Evolutionary conservation across 2,329 filamentous ascomycete genomes (phyloP), one percentile per base, ranked within the genome.

Genomic region (Penicillium janthinellum): DNA sequence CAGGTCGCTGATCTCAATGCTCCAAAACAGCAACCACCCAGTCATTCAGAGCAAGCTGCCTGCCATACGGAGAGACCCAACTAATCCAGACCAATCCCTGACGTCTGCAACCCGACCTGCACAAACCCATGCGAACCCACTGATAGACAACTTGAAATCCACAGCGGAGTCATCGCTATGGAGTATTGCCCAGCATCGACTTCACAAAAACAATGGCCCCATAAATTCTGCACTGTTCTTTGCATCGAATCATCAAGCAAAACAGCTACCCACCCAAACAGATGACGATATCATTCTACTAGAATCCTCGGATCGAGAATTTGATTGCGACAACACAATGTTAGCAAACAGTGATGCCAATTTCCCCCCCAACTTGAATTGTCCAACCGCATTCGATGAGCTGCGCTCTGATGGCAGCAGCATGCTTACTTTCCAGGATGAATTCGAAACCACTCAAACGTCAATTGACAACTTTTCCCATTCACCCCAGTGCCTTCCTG

Each of bases 1-100:
- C 1, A 77, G 74, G 60, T 72, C 75, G 5, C 61, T 78, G 28
- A 59, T 65, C 4, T 71, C 68, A 1, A 68, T 78, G 48, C 42
- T 78, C 12, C 63, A 67, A 14, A 62, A 56, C 15, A 66, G 66
- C n/a, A 50, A 58, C 0, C 65, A 67, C 10, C 37, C 54, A n/a
- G 34, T 10, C 1, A 45, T 69, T 2, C 62, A 60, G 50, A 45
- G 60, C 17, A 70, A 65, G 47, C 1, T 68, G 4, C 48, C 54
- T 10, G 31, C 22, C 3, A 54, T 69, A 6, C 53, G 63, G 8
- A 20, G n/a, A 12, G 39, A 17, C 22, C 57, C 25, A 25, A 50
- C 47, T 7, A 6, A 14, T 14, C 6, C 22, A n/a, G 7, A n/a
- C 8, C 4, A 28, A 8, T 17, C 7, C 15, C 2, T 5, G 7